Percentiles rank a stretch among this genome's conserved stretches.
phyloP scores from a whole-genome alignment of 148 eudicot genomes.

The Chenopodium berlandieri region DNA sequence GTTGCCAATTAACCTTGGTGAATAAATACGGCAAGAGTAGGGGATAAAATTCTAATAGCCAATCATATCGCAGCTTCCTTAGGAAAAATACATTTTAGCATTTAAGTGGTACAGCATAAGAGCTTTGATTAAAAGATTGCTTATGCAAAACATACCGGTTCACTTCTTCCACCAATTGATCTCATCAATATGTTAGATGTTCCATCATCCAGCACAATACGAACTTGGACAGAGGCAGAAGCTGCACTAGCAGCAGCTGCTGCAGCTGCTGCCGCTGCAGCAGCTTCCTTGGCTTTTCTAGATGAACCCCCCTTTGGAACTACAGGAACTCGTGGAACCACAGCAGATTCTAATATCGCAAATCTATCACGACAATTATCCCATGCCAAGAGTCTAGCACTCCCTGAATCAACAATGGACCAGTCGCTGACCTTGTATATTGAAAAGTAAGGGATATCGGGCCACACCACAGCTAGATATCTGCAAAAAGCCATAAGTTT shows the following conservation, averaged over 20 bases:
- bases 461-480: conserved; percentile 93
- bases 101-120: conserved; percentile 4
- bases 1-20: not conserved
- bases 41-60: too few species aligned
- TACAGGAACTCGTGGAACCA: conserved; percentile 73
- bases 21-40: not conserved
- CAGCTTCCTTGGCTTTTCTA: conserved; percentile 97
- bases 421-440: conserved; percentile 92
- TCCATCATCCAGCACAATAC: conserved; percentile 92
- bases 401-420: conserved; percentile 95
- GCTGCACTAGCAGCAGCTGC: conserved; percentile 96
- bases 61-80: not conserved
- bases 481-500: conserved; percentile 41
- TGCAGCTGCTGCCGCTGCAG: conserved; percentile 89
- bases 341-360: conserved; percentile 82
- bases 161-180: conserved; percentile 76
- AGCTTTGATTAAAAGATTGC: not conserved
- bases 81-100: not conserved
- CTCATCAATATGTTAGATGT: conserved; percentile 95
- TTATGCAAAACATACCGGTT: conserved; percentile 54
- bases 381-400: conserved; percentile 97
- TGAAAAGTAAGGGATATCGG: conserved; percentile 95
- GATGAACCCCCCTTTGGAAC: conserved; percentile 86
- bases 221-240: conserved; percentile 89
- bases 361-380: conserved; percentile 92